These are phyloP conservation scores for Oryza brachyantha DNA, from an alignment of 176 grass and related monocot species.

Conservation along the genomic window DNA sequence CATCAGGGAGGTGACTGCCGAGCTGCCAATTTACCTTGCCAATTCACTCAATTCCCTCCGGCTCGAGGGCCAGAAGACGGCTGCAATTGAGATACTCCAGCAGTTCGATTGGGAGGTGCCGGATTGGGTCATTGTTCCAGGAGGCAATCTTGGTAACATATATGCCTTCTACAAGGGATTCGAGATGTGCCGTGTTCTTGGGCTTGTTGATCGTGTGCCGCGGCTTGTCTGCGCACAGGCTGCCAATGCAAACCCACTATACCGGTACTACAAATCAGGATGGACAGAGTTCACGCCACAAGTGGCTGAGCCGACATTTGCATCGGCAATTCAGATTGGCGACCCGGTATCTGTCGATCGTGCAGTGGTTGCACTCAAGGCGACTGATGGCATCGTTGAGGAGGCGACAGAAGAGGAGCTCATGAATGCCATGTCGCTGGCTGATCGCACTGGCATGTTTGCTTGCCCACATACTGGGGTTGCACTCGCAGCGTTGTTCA, in stretches of 20 bases:
- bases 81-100: conserved; percentile 93
- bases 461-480: conserved; percentile 93
- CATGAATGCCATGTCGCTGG: conserved; percentile 94
- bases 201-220: conserved; percentile 70
- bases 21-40: conserved; percentile 85
- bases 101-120: conserved; percentile 99
- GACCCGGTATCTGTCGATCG: conserved; percentile 83
- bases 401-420: conserved; percentile 93
- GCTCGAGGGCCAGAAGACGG: conserved; percentile 86
- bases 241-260: conserved; percentile 78
- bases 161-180: conserved; percentile 99
- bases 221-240: conserved; percentile 85
- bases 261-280: conserved; percentile 78
- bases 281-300: conserved; percentile 75
- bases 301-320: conserved; percentile 62
- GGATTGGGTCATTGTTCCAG: conserved; percentile 83
- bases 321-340: conserved; percentile 82
- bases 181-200: conserved; percentile 86
- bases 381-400: conserved; percentile 75
- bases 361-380: conserved; percentile 59
- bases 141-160: conserved; percentile 90
- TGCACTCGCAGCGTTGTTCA: conserved; percentile 73
- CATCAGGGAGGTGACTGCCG: conserved; percentile 88
- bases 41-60: conserved; percentile 89
- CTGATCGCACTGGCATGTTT: conserved; percentile 94